These are phyloP conservation scores for Plectranthus barbatus DNA, from an alignment of 257 asterid species.

Conservation along the genomic window DNA sequence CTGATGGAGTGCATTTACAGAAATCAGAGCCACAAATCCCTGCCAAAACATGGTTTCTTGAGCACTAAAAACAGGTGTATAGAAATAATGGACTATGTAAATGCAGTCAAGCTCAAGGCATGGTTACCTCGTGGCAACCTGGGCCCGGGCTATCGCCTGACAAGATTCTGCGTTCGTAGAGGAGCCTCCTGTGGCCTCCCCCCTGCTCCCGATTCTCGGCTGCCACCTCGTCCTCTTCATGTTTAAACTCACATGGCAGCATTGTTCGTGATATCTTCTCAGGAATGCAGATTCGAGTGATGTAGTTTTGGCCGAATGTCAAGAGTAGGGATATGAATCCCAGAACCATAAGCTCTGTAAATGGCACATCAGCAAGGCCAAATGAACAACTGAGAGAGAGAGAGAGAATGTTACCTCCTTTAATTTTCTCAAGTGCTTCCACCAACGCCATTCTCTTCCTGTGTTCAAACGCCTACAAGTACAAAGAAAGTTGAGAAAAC, in stretches of 20 bases:
- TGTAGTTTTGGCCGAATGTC: conserved; percentile 87
- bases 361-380: background rate
- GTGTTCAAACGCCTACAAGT: conserved; percentile 53
- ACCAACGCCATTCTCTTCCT: conserved; percentile 55
- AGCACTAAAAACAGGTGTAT: background rate
- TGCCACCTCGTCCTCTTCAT: background rate
- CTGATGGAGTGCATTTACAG: conserved; percentile 51
- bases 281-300: conserved; percentile 61
- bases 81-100: background rate
- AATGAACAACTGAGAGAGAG: background rate
- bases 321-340: conserved; percentile 88
- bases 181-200: conserved; percentile 24
- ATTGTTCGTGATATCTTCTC: conserved; percentile 42
- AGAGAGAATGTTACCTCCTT: conserved; percentile 45
- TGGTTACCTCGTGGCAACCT: conserved; percentile 24
- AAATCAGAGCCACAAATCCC: conserved; percentile 51
- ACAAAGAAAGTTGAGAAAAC: background rate
- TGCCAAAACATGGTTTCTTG: background rate
- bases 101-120: background rate
- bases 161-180: conserved; percentile 25
- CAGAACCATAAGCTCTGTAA: conserved; percentile 90
- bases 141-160: conserved; percentile 13
- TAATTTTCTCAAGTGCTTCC: conserved; percentile 91
- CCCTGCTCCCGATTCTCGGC: background rate
- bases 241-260: conserved; percentile 53